Percentiles rank a stretch among this genome's conserved stretches.
phyloP scores from a whole-genome alignment of 2,329 filamentous ascomycete species.

The Botrytis deweyae region DNA sequence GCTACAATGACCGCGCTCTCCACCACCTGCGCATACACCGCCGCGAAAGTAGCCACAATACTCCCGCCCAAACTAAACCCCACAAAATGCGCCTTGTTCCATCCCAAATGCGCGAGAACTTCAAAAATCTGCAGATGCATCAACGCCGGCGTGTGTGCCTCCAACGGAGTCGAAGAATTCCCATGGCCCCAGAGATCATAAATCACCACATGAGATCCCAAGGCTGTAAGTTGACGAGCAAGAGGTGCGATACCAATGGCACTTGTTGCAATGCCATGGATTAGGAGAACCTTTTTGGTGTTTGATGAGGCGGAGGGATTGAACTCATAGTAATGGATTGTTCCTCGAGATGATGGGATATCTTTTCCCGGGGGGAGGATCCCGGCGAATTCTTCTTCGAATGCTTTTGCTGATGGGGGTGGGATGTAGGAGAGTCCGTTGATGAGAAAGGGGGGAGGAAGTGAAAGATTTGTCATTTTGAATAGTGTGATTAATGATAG shows the following conservation, averaged over 20 bases:
- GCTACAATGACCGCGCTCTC: constrained; percentile 46
- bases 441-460: not conserved
- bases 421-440: not conserved
- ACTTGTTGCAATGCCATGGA: constrained; percentile 53
- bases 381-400: constrained; percentile 2
- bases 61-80: not conserved
- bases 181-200: constrained; percentile 56
- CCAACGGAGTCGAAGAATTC: constrained; percentile 48
- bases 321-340: constrained; percentile 26
- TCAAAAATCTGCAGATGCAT: constrained; percentile 46
- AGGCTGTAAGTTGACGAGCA: constrained; percentile 39
- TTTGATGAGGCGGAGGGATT: not conserved
- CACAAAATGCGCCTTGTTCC: not conserved
- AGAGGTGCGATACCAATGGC: constrained; percentile 48
- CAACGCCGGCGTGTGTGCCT: constrained; percentile 43
- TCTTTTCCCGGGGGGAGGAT: constrained; percentile 3
- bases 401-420: not conserved
- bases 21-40: constrained; percentile 37
- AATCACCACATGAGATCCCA: constrained; percentile 45
- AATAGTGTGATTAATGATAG: not conserved
- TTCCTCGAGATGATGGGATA: constrained; percentile 23
- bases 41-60: constrained; percentile 41
- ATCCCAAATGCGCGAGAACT: not conserved
- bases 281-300: constrained; percentile 43
- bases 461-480: not conserved